Conservation (phyloP, 1,139 yeast genomes). For the Eremothecium sinecaudum region DNA sequence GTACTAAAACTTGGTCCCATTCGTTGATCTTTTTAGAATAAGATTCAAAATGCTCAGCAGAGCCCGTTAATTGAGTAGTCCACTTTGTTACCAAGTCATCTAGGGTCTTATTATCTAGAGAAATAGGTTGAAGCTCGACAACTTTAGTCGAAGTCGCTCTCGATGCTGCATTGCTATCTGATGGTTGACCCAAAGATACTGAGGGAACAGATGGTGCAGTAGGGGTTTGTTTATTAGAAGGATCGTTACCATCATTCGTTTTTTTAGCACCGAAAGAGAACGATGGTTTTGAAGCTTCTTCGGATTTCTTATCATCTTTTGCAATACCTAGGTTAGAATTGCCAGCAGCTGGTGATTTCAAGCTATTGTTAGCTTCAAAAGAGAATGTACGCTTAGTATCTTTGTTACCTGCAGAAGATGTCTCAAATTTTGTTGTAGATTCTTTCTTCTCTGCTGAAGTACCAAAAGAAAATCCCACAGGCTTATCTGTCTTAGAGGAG, state of each 20-base stretch:
- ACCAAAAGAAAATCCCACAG: constrained; percentile 26
- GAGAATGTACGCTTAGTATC: constrained; percentile 23
- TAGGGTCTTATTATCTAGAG: constrained; percentile 80
- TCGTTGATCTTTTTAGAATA: constrained; percentile 66
- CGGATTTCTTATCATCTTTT: constrained; percentile 8
- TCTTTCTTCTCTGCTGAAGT: constrained; percentile 9
- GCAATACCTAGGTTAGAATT: no score
- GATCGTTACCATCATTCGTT: constrained; percentile 10
- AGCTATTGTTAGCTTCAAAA: constrained; percentile 19
- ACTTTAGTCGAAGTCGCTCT: constrained; percentile 33
- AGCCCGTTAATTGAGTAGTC: constrained; percentile 74
- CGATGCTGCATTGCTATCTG: constrained; percentile 13
- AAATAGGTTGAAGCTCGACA: constrained; percentile 59
- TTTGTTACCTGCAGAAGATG: neutral
- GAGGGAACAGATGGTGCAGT: constrained; percentile 15
- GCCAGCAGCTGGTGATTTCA: constrained; percentile 5
- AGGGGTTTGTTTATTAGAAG: neutral
- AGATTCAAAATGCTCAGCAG: constrained; percentile 65
- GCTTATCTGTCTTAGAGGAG: constrained; percentile 10
- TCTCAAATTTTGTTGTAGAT: constrained; percentile 17
- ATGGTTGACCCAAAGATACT: constrained; percentile 24
- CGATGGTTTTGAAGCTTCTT: constrained; percentile 20
- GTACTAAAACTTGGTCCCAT: constrained; percentile 80
- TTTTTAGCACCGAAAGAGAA: constrained; percentile 18
- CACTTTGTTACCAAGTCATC: constrained; percentile 90